These are phyloP conservation scores for Cladophialophora yegresii DNA, from an alignment of 2,329 filamentous ascomycete genomes.

Conservation along the genomic window DNA sequence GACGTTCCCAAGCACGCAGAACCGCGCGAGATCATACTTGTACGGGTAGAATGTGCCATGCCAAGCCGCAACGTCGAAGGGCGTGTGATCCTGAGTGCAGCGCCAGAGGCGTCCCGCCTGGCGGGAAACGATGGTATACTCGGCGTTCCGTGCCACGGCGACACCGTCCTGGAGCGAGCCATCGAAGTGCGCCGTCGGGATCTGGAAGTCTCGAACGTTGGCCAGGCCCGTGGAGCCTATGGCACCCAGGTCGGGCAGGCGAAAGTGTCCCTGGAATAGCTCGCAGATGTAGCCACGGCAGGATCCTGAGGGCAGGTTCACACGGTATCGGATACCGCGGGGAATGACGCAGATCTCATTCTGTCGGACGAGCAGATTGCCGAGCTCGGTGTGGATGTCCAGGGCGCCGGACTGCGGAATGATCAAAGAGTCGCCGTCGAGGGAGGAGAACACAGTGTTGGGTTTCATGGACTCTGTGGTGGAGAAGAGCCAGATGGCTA, in stretches of 20 bases:
- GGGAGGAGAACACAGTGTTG: slow-evolving; percentile 59
- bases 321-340: slow-evolving; percentile 64
- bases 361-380: slow-evolving; percentile 63
- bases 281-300: slow-evolving; percentile 68
- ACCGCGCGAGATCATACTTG: slow-evolving; percentile 48
- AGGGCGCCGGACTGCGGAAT: slow-evolving; percentile 66
- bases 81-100: slow-evolving; percentile 64
- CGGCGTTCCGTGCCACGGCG: slow-evolving; percentile 41
- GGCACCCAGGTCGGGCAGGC: slow-evolving; percentile 67
- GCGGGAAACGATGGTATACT: slow-evolving; percentile 60
- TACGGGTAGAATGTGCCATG: slow-evolving; percentile 63
- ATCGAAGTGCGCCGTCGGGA: slow-evolving; percentile 61
- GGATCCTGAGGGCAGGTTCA: slow-evolving; percentile 59
- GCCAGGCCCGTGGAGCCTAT: slow-evolving; percentile 68
- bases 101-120: slow-evolving; percentile 63
- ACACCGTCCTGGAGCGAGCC: slow-evolving; percentile 44
- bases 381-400: slow-evolving; percentile 69
- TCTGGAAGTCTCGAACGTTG: slow-evolving; percentile 66
- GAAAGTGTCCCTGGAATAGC: slow-evolving; percentile 65
- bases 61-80: slow-evolving; percentile 73
- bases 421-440: slow-evolving; percentile 68
- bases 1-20: slow-evolving; percentile 46
- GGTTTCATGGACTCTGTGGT: slow-evolving; percentile 58
- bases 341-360: slow-evolving; percentile 70
- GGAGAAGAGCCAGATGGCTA: slow-evolving; percentile 59